These are phyloP conservation scores for Penicillium maclennaniae DNA, from an alignment of 495 filamentous ascomycete species.

Conservation along the genomic window DNA sequence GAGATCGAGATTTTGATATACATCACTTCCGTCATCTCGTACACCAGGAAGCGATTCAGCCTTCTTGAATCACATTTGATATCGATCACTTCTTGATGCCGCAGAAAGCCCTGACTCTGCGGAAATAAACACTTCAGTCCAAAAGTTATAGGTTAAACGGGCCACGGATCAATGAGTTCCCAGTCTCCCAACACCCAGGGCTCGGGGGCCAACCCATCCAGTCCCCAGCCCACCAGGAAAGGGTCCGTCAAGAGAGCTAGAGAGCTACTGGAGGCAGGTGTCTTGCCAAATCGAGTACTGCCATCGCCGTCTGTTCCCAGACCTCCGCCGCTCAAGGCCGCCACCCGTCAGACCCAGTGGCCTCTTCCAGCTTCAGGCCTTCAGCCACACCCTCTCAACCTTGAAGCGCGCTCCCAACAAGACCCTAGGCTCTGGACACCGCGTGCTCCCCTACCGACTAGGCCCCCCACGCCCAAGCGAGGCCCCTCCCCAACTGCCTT, in stretches of 20 bases:
- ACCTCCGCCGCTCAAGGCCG: conserved; percentile 24
- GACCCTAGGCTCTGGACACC: conserved; percentile 43
- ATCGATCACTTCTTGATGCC: conserved; percentile 1
- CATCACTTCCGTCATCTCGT: neutral
- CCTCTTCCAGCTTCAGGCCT: conserved; percentile 40
- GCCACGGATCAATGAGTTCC: conserved; percentile 17
- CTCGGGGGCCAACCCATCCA: conserved; percentile 6
- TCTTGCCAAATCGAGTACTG: conserved; percentile 33
- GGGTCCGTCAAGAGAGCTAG: conserved; percentile 48
- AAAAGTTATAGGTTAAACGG: neutral
- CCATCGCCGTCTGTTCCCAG: conserved; percentile 16
- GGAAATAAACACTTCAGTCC: conserved; percentile 1
- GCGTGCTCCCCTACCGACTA: conserved; percentile 58
- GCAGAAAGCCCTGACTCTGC: neutral
- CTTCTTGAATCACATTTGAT: neutral
- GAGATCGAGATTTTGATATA: conserved; percentile 10
- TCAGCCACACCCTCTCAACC: conserved; percentile 29
- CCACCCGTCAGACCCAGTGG: conserved; percentile 29
- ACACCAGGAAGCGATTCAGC: neutral
- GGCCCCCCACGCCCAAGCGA: conserved; percentile 58
- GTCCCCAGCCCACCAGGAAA: conserved; percentile 19
- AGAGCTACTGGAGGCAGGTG: conserved; percentile 51
- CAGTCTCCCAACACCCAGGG: neutral
- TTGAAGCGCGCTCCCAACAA: conserved; percentile 32
- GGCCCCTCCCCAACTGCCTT: conserved; percentile 23